Conservation (phyloP, 2,329 filamentous ascomycete genomes). For the Claviceps capensis region DNA sequence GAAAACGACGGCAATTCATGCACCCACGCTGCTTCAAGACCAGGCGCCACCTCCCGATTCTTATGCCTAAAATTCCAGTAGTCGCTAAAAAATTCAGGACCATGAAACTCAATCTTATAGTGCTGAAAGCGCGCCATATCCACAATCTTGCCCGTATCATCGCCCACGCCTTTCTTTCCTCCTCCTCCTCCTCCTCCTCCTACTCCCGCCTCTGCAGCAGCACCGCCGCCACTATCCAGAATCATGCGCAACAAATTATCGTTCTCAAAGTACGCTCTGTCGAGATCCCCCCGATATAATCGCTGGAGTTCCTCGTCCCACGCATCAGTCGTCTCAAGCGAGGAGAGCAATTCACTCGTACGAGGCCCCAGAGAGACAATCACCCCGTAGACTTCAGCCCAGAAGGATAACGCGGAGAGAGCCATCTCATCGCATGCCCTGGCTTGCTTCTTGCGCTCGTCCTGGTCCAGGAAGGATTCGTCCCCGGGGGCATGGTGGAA, state of each 20-base stretch:
- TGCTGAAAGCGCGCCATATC: not conserved
- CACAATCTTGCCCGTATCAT: not conserved
- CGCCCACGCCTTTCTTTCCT: too few relatives aligned
- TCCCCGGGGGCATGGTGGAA: not conserved
- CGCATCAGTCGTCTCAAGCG: conserved; percentile 4
- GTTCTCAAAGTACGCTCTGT: conserved; percentile 5
- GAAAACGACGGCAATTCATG: not conserved
- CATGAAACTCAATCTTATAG: conserved; percentile 4
- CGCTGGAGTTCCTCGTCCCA: conserved; percentile 8
- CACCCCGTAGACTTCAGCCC: conserved; percentile 3
- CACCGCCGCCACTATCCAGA: conserved; percentile 1
- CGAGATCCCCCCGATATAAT: conserved; percentile 5
- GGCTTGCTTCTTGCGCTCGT: not conserved
- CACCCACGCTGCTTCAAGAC: conserved; percentile 4
- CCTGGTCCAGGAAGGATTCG: conserved; percentile 1
- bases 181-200: too few relatives aligned
- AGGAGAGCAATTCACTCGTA: conserved; percentile 4
- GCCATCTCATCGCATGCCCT: conserved; percentile 3
- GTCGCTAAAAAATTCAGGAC: conserved; percentile 2
- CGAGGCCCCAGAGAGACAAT: conserved; percentile 5
- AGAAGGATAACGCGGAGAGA: conserved; percentile 4
- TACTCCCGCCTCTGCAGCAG: too few relatives aligned
- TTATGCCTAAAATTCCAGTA: conserved; percentile 5
- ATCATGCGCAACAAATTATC: conserved; percentile 5
- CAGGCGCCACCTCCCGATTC: not conserved